Conservation (phyloP, 2,329 filamentous ascomycete genomes). For the Cordyceps pruinosa region DNA sequence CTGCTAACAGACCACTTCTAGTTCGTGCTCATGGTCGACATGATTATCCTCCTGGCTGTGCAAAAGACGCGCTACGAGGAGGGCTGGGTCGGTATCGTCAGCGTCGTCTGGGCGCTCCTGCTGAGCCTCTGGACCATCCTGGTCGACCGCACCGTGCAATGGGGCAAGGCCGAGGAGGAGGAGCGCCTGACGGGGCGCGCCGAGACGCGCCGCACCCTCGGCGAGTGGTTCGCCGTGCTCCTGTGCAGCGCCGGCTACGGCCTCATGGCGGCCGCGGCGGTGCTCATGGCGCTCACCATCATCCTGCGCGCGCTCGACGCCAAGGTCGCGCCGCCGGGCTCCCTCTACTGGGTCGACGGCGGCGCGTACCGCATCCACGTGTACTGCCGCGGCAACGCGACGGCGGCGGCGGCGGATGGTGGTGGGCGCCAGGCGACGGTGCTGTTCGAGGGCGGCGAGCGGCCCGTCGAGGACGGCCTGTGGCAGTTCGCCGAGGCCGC, state of each 20-base stretch:
- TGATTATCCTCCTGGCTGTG: slow-evolving; percentile 73
- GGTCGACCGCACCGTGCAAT: slow-evolving; percentile 76
- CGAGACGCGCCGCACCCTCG: slow-evolving; percentile 73
- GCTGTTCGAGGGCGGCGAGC: slow-evolving; percentile 76
- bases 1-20: slow-evolving; percentile 13
- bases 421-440: slow-evolving; percentile 65
- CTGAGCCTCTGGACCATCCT: slow-evolving; percentile 73
- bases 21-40: slow-evolving; percentile 47
- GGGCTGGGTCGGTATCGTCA: slow-evolving; percentile 83
- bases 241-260: slow-evolving; percentile 65
- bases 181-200: slow-evolving; percentile 82
- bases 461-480: slow-evolving; percentile 70
- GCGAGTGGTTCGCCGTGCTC: slow-evolving; percentile 79
- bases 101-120: slow-evolving; percentile 71
- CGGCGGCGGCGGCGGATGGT: slow-evolving; percentile 43
- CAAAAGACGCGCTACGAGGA: slow-evolving; percentile 72
- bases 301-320: slow-evolving; percentile 75
- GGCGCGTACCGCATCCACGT: slow-evolving; percentile 83
- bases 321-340: slow-evolving; percentile 64
- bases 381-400: slow-evolving; percentile 68
- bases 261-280: slow-evolving; percentile 58
- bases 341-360: slow-evolving; percentile 72
- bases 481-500: slow-evolving; percentile 73
- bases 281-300: slow-evolving; percentile 74
- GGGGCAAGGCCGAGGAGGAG: slow-evolving; percentile 91